Base-by-base conservation (phyloP, 2,329 filamentous ascomycete species). In the Exophiala oligosperma region DNA sequence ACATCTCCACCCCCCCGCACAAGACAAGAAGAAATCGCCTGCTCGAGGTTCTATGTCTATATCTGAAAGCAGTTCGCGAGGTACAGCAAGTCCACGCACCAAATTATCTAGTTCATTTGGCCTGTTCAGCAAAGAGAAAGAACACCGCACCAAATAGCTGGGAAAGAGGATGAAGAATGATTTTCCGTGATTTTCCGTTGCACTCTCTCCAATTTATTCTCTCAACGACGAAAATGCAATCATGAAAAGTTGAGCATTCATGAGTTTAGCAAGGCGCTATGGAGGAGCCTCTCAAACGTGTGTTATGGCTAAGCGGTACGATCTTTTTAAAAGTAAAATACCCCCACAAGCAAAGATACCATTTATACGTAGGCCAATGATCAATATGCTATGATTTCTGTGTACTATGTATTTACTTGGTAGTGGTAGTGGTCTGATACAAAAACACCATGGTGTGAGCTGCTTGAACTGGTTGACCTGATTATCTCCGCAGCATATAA, bases 101-200 rank as follows among this genome's bases (percentile, higher is more conserved):
- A 58, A 57, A 46, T 52, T 63, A 4, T 49, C 54, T 28, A 64
- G 58, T 41, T 48, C 58, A 4, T 64, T 65, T 40, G 52, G 57
- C 44, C 43, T 62, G n/a, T 56, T 64, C 32, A 48, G 49, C 14
- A 63, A 61, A 35, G 57, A 62, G 11, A 55, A 53, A 38, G 52
- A 54, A 37, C 50, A 47, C 47, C 47, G 35, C 29, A 26, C 23
- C 21, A 32, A 21, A 48, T 56, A 40, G 32, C n/a, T n/a, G 41
- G 32, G 4, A 35, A 9, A 7, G 8, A 2, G 8, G 9, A 9
- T 35, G 2, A 7, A 12, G n/a, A 26, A 17, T 44, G 23, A 43
- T 17, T 17, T 17, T 17, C 17, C 17, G 17, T 17, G 17, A 38
- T 38, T 32, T n/a, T 9, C 32, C 8, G 32, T 35, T 35, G 6